Evolutionary conservation across 257 asterid genomes (phyloP).

Genomic region (Solanum sitiens): DNA sequence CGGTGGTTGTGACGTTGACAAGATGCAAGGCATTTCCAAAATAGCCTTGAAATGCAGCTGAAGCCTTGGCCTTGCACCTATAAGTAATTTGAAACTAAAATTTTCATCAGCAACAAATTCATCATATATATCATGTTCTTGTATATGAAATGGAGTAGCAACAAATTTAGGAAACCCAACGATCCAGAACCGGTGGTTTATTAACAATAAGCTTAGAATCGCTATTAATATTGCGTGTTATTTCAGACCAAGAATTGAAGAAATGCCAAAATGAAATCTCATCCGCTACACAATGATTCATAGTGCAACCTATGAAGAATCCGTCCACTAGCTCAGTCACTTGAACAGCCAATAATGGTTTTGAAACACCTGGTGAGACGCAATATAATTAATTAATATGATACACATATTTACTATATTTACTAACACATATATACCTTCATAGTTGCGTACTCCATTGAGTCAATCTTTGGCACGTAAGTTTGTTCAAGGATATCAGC

Average conservation of each 20-base stretch:
- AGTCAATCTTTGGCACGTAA: slow-evolving; percentile 9
- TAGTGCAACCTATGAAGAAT: slow-evolving; percentile 20
- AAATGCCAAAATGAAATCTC: slow-evolving; percentile 45
- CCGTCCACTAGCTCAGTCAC: slow-evolving; percentile 37
- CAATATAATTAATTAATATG: no score
- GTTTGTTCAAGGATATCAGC: slow-evolving; percentile 11
- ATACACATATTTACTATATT: no score
- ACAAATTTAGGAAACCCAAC: slow-evolving; percentile 10
- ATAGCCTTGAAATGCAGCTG: slow-evolving; percentile 15
- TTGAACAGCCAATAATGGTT: slow-evolving; percentile 32
- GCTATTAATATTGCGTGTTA: slow-evolving; percentile 1
- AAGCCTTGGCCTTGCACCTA: slow-evolving; percentile 26
- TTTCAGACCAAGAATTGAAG: slow-evolving; percentile 39
- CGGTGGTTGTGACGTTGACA: background rate
- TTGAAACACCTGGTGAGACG: slow-evolving; percentile 1
- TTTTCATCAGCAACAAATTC: background rate
- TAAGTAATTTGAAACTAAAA: background rate
- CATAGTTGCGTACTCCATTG: slow-evolving; percentile 15
- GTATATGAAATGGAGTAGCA: slow-evolving; percentile 1
- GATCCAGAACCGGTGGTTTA: slow-evolving; percentile 13
- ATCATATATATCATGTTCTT: background rate
- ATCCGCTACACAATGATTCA: slow-evolving; percentile 31
- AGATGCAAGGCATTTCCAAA: slow-evolving; percentile 22
- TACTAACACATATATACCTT: background rate
- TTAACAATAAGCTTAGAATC: background rate